Base-by-base conservation (phyloP, 805 yeast genomes). In the Torulaspora quercuum region DNA sequence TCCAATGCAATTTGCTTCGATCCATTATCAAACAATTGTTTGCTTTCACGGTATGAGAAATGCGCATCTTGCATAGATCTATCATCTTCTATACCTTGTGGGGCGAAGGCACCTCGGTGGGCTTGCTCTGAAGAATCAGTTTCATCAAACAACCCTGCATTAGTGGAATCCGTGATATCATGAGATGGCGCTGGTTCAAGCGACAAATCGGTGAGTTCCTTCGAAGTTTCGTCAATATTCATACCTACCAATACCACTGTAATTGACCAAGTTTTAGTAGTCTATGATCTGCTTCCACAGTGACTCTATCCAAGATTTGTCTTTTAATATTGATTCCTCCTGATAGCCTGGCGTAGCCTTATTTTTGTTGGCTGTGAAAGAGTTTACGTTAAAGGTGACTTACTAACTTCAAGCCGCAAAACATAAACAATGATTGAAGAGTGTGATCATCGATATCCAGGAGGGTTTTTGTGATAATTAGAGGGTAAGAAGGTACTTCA, bases 1-100 rank as follows among this genome's bases (percentile, higher is more conserved):
- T 61, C 57, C 35, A 65, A 50, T 9, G 61, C 59, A 11, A 44
- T 33, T 28, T 52, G 49, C 28, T 60, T 61, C 14, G 55, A 50
- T 17, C 50, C 59, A 19, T 56, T 50, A 6, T 61, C 63, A 13
- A 57, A 33, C 24, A 57, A 41, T 22, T 58, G 46, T 30, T 54
- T 54, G 25, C 49, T 50, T 33, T 61, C 65, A 25, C 52, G 57
- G 35, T 59, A 61, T 2, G 65, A 59, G 24, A 52, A 59, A 29
- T 58, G 53, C 2, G 66, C 52, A 24, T 37, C 45, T 15, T 41
- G 41, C 13, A 44, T 36, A 4, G 42, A 17, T 4, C 26, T 33
- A n/a, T 25, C 33, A 6, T 37, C 45, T 3, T 22, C 35, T 7
- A 32, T 31, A 8, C 29, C 48, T n/a, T 28, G 36, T 13, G 42